Evolutionary conservation across 305 asterid genomes (phyloP), one percentile per base, ranked within the genome.

Genomic region (Fraxinus sp.): DNA sequence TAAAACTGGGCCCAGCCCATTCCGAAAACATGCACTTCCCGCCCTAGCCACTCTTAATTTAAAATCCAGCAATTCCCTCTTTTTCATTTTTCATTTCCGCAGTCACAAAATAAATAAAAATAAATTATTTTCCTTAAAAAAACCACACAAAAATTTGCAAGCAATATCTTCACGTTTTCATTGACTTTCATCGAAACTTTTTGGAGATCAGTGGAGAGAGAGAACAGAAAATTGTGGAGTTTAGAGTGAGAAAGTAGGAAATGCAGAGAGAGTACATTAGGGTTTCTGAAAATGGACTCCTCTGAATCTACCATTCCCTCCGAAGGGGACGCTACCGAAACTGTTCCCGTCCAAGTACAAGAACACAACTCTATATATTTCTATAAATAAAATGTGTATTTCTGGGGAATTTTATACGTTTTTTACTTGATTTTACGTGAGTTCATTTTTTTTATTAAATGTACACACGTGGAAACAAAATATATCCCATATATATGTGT

Each of bases 251-350:
- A 83, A 52, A 83, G 74, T 35, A 35, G 71, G 83, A 85, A 80
- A 80, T 87, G 90, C 88, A 9, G 79, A 46, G 74, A 70, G 82
- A 59, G 79, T 55, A 76, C 72, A 36, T 83, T 85, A 87, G 88
- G 91, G 90, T 83, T 88, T 83, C 41, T 37, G 77, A 81, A 76
- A 41, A 88, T 88, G 91, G 90, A 85, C 20, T 89, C 90, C 62
- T 90, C 89, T 84, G 81, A 79, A 71, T 80, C 88, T 80, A 80
- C 90, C 73, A 80, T 78, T 77, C 77, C 84, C 46, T 62, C 82
- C 81, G 71, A 83, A 44, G 59, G 26, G 52, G 75, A 52, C 30
- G 7, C 90, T 24, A 73, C 76, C 66, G 81, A 84, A 81, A 41
- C 85, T 74, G 66, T 44, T 73, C 79, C 85, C 81, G 88, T 82